These are phyloP conservation scores for Pythium aquatile DNA, from an alignment of 352 stramenopile species.

Conservation along the genomic window DNA sequence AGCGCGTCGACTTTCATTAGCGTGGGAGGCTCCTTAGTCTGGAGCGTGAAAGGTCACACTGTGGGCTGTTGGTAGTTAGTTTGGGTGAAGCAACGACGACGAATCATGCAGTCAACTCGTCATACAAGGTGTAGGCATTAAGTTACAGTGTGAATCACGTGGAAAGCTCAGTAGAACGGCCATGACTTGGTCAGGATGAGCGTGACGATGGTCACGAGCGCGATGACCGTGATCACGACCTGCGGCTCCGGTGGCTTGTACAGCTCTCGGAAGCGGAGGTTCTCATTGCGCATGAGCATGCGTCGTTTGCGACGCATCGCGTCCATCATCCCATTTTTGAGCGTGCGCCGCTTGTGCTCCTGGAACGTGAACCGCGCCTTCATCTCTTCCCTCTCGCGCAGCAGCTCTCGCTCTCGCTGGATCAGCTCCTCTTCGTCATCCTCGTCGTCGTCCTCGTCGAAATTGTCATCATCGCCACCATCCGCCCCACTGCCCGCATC, in stretches of 20 bases:
- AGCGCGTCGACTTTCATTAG: slow-evolving; percentile 46
- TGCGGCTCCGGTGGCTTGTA: slow-evolving; percentile 68
- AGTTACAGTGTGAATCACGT: background rate
- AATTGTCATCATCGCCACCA: slow-evolving; percentile 17
- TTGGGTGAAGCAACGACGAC: background rate
- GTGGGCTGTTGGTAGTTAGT: background rate
- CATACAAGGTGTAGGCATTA: background rate
- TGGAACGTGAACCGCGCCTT: slow-evolving; percentile 46
- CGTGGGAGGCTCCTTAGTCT: background rate
- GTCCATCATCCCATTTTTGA: slow-evolving; percentile 39
- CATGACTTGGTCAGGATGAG: slow-evolving; percentile 77
- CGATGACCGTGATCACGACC: slow-evolving; percentile 50
- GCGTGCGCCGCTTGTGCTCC: slow-evolving; percentile 34
- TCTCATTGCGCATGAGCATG: slow-evolving; percentile 65
- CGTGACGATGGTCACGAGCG: slow-evolving; percentile 58
- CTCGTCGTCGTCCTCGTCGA: slow-evolving; percentile 32
- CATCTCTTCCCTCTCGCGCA: slow-evolving; percentile 43
- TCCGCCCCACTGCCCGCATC: background rate
- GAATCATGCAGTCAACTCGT: background rate
- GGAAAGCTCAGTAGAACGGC: slow-evolving; percentile 59
- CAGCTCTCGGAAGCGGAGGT: slow-evolving; percentile 73
- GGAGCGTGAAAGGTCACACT: slow-evolving; percentile 19
- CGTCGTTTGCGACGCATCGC: slow-evolving; percentile 61
- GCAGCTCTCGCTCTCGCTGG: slow-evolving; percentile 23
- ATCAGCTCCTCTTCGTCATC: slow-evolving; percentile 31